phyloP scores from a whole-genome alignment of 2,329 filamentous ascomycete species.

The Fusarium dimerum region DNA sequence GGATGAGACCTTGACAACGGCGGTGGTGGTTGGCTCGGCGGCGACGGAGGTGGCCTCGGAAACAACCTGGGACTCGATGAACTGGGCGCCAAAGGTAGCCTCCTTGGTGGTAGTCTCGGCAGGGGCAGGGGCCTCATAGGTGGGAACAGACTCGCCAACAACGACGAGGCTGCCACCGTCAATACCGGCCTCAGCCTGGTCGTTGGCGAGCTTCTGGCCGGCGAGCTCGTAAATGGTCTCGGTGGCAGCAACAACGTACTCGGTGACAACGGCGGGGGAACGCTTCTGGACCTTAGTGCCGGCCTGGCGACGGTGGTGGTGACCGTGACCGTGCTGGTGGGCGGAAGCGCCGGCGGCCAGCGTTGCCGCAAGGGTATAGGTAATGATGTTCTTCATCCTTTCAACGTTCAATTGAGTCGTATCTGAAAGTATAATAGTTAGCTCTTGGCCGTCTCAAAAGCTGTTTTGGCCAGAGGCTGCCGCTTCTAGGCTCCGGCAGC shows the following conservation, averaged over 20 bases:
- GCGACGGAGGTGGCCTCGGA: constrained; percentile 4
- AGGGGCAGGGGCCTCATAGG: constrained; percentile 48
- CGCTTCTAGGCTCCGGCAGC: too few relatives aligned
- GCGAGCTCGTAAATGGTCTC: constrained; percentile 73
- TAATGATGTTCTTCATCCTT: constrained; percentile 53
- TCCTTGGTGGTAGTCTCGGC: constrained; percentile 39
- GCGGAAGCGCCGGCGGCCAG: constrained; percentile 56
- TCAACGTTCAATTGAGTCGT: constrained; percentile 11
- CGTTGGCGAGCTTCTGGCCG: constrained; percentile 59
- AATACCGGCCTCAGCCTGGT: constrained; percentile 72
- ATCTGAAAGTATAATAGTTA: constrained; percentile 19
- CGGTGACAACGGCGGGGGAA: constrained; percentile 46
- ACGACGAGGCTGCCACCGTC: constrained; percentile 69
- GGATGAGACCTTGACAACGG: constrained; percentile 22
- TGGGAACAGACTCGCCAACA: constrained; percentile 59
- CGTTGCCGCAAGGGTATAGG: constrained; percentile 53
- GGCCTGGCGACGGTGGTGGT: constrained; percentile 57
- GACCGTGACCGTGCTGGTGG: constrained; percentile 62
- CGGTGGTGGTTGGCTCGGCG: constrained; percentile 32
- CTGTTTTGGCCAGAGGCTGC: background rate
- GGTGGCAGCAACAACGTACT: constrained; percentile 61
- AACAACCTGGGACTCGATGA: constrained; percentile 49
- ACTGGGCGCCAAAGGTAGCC: constrained; percentile 45
- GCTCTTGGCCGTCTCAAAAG: constrained; percentile 10
- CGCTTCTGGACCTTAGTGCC: constrained; percentile 51